A percentile compares a stretch with the other conserved stretches of the same genome.
phyloP scores from a whole-genome alignment of 352 stramenopile genomes.

The Phytophthora idaei region DNA sequence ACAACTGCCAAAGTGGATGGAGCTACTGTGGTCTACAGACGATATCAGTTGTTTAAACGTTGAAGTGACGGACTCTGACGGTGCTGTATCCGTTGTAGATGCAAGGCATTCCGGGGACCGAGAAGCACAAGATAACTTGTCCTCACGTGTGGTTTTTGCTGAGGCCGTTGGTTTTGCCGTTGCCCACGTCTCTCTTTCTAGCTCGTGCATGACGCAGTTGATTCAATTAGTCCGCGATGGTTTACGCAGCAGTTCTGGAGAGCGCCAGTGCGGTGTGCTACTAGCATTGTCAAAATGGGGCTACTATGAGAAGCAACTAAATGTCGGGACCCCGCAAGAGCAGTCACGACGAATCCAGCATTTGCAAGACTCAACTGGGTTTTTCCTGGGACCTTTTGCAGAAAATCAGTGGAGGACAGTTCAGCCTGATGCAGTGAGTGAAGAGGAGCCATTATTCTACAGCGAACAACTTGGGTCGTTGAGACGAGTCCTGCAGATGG shows the following conservation, averaged over 20 bases:
- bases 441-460: conserved; percentile 41
- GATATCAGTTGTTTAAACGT: conserved; percentile 39
- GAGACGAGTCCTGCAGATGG: conserved; percentile 59
- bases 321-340: background rate
- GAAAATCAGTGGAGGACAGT: conserved; percentile 50
- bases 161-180: conserved; percentile 60
- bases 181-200: conserved; percentile 35
- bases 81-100: background rate
- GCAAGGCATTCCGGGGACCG: conserved; percentile 3
- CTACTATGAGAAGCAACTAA: conserved; percentile 41
- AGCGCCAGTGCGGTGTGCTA: conserved; percentile 66
- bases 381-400: conserved; percentile 41
- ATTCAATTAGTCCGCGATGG: conserved; percentile 32
- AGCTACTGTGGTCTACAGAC: conserved; percentile 59
- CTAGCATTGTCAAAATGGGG: conserved; percentile 61
- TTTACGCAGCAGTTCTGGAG: conserved; percentile 47
- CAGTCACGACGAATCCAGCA: conserved; percentile 17
- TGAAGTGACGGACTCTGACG: conserved; percentile 8
- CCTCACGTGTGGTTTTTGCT: conserved; percentile 56
- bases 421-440: conserved; percentile 7
- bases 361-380: conserved; percentile 35
- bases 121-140: conserved; percentile 19
- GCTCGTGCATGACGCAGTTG: conserved; percentile 20
- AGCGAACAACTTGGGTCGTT: conserved; percentile 56
- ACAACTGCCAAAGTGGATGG: conserved; percentile 44